Conservation (phyloP, 495 filamentous ascomycete species). For the Neurospora sp. region DNA sequence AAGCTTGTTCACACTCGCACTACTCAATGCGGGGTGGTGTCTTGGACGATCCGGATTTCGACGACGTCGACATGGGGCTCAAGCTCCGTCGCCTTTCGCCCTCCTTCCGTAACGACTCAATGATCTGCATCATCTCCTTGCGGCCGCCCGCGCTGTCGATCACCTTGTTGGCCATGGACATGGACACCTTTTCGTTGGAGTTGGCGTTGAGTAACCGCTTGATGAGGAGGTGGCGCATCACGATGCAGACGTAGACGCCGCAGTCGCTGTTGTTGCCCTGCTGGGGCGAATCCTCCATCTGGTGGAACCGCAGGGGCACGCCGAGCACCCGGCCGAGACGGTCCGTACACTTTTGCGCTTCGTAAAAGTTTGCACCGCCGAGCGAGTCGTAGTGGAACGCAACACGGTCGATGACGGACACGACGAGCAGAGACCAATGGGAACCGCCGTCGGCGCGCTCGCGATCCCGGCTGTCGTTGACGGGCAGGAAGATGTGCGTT, state of each 20-base stretch:
- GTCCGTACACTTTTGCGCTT: constrained; percentile 52
- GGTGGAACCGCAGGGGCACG: constrained; percentile 53
- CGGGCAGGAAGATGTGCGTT: constrained; percentile 92
- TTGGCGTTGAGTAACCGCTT: constrained; percentile 71
- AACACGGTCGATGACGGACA: constrained; percentile 77
- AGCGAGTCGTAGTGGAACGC: constrained; percentile 96
- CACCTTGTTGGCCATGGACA: constrained; percentile 74
- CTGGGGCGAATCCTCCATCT: constrained; percentile 76
- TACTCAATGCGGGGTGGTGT: constrained; percentile 29
- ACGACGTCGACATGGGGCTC: constrained; percentile 16
- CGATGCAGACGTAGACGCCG: constrained; percentile 89
- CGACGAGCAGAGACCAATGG: constrained; percentile 92
- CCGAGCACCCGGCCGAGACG: constrained; percentile 66
- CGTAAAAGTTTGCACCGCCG: constrained; percentile 61
- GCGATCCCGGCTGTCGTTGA: constrained; percentile 79
- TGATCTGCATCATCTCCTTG: constrained; percentile 82
- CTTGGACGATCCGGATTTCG: constrained; percentile 5
- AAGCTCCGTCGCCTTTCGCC: constrained; percentile 56
- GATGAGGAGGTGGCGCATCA: constrained; percentile 81
- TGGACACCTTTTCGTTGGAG: constrained; percentile 73
- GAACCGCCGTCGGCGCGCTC: constrained; percentile 74
- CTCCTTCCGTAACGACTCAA: constrained; percentile 72
- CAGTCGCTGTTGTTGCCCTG: constrained; percentile 92
- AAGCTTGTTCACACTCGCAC: neutral
- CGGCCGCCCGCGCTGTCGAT: constrained; percentile 66